These are phyloP conservation scores for Penicillium samsonianum DNA, from an alignment of 495 filamentous ascomycete species.

Conservation along the genomic window DNA sequence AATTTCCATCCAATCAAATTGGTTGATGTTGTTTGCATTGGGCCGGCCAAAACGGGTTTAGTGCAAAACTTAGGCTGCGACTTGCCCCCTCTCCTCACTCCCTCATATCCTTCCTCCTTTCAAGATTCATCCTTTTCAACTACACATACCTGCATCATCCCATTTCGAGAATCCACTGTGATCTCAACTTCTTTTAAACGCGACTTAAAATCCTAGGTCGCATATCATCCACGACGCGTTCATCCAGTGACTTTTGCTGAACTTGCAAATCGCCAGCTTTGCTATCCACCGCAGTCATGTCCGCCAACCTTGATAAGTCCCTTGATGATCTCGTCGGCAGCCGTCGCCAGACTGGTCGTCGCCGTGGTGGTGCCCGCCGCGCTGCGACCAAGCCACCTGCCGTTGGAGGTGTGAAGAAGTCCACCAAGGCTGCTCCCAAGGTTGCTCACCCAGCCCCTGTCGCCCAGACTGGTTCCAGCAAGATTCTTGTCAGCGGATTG, in stretches of 20 bases:
- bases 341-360: constrained; percentile 54
- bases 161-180: background rate
- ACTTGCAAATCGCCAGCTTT: constrained; percentile 24
- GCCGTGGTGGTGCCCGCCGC: constrained; percentile 52
- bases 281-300: constrained; percentile 55
- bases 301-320: constrained; percentile 90
- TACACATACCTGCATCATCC: background rate
- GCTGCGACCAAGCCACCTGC: constrained; percentile 53
- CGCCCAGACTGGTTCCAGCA: constrained; percentile 67
- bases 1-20: background rate
- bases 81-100: constrained; percentile 19
- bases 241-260: constrained; percentile 13
- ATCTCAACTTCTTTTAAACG: constrained; percentile 7
- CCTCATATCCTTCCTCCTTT: constrained; percentile 12
- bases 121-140: constrained; percentile 9
- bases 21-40: background rate
- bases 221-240: constrained; percentile 15
- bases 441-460: constrained; percentile 62
- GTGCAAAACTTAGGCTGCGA: background rate
- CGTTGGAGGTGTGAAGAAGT: constrained; percentile 87
- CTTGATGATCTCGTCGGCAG: constrained; percentile 93
- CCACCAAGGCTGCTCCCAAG: constrained; percentile 63
- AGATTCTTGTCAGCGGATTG: constrained; percentile 97
- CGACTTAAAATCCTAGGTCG: constrained; percentile 20
- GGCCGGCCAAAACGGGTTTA: constrained; percentile 2